Evolutionary conservation across 2,329 filamentous ascomycete species (phyloP), one percentile per base, ranked within the genome.

Genomic region (Cladosporium sp.): DNA sequence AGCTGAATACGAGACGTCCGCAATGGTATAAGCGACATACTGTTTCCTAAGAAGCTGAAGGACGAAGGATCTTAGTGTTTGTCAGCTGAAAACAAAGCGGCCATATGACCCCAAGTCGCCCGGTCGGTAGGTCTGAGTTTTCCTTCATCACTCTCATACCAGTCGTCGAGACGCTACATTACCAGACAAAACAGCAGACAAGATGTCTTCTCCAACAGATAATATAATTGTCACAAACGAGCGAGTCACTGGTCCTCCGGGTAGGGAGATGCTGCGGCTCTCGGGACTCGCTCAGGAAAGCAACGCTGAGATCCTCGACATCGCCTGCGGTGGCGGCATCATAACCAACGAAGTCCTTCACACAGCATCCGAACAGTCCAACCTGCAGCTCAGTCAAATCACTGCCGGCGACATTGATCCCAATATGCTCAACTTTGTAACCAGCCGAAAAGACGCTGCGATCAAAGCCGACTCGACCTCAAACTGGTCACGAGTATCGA

Each of bases 281-380:
- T 52, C 45, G 24, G 39, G 39, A 7, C 47, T 56, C 29, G 11
- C n/a, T 15, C 37, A 43, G 24, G 3, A 15, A 8, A 40, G 1
- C 17, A 22, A 24, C 4, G 18, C 43, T 4, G 39, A 51, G 7
- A 12, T 55, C 15, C 50, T 57, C 30, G 55, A 57, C 53, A 51
- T 55, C 29, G 55, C 53, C 22, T 51, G 45, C 18, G 55, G 55
- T n/a, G 53, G 50, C 20, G 53, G 55, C 29, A 54, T 55, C 20
- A 45, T 57, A 9, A 37, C 47, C 13, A 43, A 39, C 24, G 39
- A 53, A 17, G 29, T 57, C 9, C 19, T 50, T 36, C 34, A 39
- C n/a, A 24, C 43, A 13, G 38, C 41, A 7, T 12, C 17, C 6
- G 11, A 50, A 43, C 27, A 32, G 6, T 15, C 42, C 7, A 32